Base-by-base conservation (phyloP, 768 basidiomycete species). In the Russula dissimulans region DNA sequence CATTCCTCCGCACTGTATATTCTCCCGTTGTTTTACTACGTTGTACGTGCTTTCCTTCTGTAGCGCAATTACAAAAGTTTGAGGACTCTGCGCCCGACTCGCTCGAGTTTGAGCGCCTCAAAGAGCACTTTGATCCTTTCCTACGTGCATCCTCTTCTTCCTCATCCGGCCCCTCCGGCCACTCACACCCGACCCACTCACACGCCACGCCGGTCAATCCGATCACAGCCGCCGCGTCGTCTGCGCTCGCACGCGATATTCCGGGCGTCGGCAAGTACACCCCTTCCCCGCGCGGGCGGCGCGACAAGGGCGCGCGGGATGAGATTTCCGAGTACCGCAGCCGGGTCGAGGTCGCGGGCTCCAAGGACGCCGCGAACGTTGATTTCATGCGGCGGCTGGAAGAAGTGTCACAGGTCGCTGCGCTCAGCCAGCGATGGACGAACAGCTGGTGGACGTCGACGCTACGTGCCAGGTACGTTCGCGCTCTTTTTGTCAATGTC, bases 61-160 rank as follows among this genome's bases (percentile, higher is more conserved):
- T 22, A 97, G 95, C 87, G 18, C 95, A 97, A 71, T 75, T 97
- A 31, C 94, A 97, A 70, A 92, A 88, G 73, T 82, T 80, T 59
- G 89, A 95, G 77, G 91, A 95, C 67, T 86, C 86, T 26, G 86
- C 87, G 0, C 84, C 88, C 10, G 92, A 91, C 59, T 81, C 83
- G 11, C 75, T 93, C 63, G 95, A 97, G 72, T 94, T 97, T 69
- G 97, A 99, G 66, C 83, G 87, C 61, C 73, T 99, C 67, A 95
- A 95, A 74, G 93, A 97, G 68, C 95, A 98, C 73, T 94, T 97
- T 76, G 97, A 98, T 71, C 89, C 92, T 57, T 89, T 91, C 77
- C 76, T 99, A 73, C 86, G 92, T 74, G 82, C 87, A 78, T 84
- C 89, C 62, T 81, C 86, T 73, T 84, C 87, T 69, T 84, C 87